Conservation (phyloP, 2,329 filamentous ascomycete genomes). For the Phyllosticta ampelicida region DNA sequence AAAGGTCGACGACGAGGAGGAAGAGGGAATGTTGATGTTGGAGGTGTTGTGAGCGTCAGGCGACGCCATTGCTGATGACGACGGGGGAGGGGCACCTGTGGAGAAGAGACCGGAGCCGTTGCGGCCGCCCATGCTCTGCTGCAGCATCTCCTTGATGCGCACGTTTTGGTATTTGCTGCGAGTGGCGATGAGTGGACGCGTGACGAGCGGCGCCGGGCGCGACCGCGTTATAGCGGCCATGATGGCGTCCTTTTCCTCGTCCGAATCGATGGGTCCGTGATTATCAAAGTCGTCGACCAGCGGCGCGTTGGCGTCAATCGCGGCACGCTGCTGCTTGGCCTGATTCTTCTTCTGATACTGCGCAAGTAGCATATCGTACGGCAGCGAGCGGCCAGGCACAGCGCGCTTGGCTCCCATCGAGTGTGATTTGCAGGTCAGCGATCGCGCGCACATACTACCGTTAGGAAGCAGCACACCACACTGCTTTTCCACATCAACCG, state of each 20-base stretch:
- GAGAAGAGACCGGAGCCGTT: constrained; percentile 35
- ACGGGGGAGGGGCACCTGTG: constrained; percentile 2
- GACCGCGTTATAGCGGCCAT: constrained; percentile 68
- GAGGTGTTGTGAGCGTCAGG: not conserved
- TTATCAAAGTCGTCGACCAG: constrained; percentile 73
- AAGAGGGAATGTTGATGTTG: not conserved
- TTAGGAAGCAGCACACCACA: constrained; percentile 82
- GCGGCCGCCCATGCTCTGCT: constrained; percentile 45
- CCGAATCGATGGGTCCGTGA: constrained; percentile 70
- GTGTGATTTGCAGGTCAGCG: constrained; percentile 87
- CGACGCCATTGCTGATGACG: not conserved
- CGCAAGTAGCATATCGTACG: constrained; percentile 78
- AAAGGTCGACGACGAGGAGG: constrained; percentile 8
- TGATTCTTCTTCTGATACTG: constrained; percentile 85
- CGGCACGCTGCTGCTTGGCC: constrained; percentile 92
- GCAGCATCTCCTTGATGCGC: constrained; percentile 53
- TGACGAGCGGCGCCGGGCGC: constrained; percentile 66
- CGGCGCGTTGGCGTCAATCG: constrained; percentile 87
- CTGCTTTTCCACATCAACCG: constrained; percentile 88
- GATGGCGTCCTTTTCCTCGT: constrained; percentile 84
- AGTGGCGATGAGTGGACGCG: constrained; percentile 46
- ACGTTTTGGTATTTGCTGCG: constrained; percentile 48
- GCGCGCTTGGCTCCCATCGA: constrained; percentile 90
- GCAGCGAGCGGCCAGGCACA: constrained; percentile 74
- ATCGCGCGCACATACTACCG: constrained; percentile 76